Conservation (phyloP, 257 asterid genomes). For the Capsicum baccatum region DNA sequence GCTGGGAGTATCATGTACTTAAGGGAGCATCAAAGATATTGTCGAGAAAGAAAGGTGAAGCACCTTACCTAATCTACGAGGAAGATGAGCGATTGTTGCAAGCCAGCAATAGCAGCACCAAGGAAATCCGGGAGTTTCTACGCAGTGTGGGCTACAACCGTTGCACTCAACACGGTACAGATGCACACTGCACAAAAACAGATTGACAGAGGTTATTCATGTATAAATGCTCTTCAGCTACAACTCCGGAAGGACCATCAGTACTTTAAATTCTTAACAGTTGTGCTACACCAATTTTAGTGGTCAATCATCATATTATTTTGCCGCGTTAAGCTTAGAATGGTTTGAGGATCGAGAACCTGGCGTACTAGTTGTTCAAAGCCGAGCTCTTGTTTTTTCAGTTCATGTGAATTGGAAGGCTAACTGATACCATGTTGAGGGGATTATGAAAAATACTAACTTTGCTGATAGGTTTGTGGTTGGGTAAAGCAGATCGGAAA, state of each 20-base stretch:
- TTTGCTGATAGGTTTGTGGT: not conserved
- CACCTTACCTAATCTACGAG: slow-evolving; percentile 93
- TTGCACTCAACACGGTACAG: slow-evolving; percentile 81
- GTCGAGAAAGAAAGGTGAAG: slow-evolving; percentile 83
- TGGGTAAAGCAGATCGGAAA: not conserved
- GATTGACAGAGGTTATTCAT: slow-evolving; percentile 41
- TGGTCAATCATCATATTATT: not conserved
- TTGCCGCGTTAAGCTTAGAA: not conserved
- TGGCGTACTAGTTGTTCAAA: not conserved
- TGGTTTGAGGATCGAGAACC: not conserved
- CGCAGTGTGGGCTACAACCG: slow-evolving; percentile 67
- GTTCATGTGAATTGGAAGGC: not conserved
- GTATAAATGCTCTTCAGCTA: not conserved
- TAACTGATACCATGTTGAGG: slow-evolving; percentile 5
- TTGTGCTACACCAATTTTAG: not conserved
- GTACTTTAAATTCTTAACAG: not conserved
- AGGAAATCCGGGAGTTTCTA: slow-evolving; percentile 79
- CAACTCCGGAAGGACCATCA: not conserved
- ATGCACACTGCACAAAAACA: slow-evolving; percentile 93
- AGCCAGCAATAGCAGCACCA: slow-evolving; percentile 92
- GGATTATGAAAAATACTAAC: not conserved
- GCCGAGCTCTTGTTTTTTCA: not conserved
- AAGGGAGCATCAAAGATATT: slow-evolving; percentile 84
- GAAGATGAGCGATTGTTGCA: slow-evolving; percentile 90
- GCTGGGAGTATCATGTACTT: slow-evolving; percentile 98